phyloP scores from a whole-genome alignment of 257 asterid species.

The Anisodus tanguticus region DNA sequence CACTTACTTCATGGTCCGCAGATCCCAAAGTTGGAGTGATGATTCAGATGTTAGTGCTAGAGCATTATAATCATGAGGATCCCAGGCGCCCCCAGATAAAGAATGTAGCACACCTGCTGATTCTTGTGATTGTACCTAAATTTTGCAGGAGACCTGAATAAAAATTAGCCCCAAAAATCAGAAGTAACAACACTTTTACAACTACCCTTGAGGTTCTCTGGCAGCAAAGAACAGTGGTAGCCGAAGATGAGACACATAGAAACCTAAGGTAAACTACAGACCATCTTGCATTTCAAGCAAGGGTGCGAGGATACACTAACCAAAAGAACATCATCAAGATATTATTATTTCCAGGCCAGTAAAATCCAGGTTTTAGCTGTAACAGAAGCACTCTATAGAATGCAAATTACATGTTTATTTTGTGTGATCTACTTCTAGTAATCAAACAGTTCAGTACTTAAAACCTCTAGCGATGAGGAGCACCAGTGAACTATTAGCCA shows the following conservation, averaged over 20 bases:
- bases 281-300: background rate
- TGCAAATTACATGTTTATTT: slow-evolving; percentile 19
- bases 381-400: background rate
- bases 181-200: slow-evolving; percentile 38
- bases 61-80: slow-evolving; percentile 81
- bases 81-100: slow-evolving; percentile 97
- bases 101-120: slow-evolving; percentile 79
- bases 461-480: background rate
- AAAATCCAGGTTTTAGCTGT: background rate
- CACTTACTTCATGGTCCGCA: slow-evolving; percentile 89
- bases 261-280: background rate
- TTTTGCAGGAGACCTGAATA: slow-evolving; percentile 62
- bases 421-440: background rate
- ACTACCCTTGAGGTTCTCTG: slow-evolving; percentile 29
- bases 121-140: slow-evolving; percentile 90
- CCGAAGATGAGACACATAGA: slow-evolving; percentile 4
- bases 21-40: slow-evolving; percentile 94
- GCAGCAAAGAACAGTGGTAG: background rate
- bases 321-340: slow-evolving; percentile 19
- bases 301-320: background rate
- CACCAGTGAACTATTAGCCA: background rate
- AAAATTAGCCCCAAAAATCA: slow-evolving; percentile 51
- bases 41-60: slow-evolving; percentile 80
- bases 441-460: background rate
- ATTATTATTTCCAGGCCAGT: background rate